Percentiles rank a stretch among this genome's conserved stretches.
phyloP scores from a whole-genome alignment of 1,284 basidiomycete species.

The Porodaedalea pini region DNA sequence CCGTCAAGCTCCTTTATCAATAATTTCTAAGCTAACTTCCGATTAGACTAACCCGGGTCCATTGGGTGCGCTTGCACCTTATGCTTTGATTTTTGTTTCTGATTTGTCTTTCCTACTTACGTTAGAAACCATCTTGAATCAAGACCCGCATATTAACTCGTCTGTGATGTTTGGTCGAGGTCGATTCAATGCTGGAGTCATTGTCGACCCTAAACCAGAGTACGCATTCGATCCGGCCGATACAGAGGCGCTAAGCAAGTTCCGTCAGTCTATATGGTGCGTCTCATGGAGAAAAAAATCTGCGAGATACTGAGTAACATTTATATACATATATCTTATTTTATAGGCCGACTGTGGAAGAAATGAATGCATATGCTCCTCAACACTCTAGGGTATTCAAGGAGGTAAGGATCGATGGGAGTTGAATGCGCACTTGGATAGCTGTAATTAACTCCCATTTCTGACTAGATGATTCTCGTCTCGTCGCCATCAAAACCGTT shows the following conservation, averaged over 20 bases:
- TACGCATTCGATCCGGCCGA: conserved; percentile 3
- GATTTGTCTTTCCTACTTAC: not conserved
- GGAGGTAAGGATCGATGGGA: conserved; percentile 17
- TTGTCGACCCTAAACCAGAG: conserved; percentile 36
- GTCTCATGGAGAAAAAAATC: no score
- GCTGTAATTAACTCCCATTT: no score
- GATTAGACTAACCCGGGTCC: conserved; percentile 40
- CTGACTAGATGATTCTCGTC: conserved; percentile 17
- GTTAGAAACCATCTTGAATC: conserved; percentile 37
- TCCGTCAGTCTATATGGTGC: conserved; percentile 12
- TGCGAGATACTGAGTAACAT: not conserved
- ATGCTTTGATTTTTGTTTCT: not conserved
- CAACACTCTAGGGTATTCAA: conserved; percentile 31
- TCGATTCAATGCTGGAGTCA: conserved; percentile 39
- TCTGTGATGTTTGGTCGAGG: conserved; percentile 41
- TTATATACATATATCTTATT: not conserved
- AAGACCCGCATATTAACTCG: conserved; percentile 32
- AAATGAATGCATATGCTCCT: conserved; percentile 29
- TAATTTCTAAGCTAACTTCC: not conserved
- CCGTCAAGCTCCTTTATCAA: not conserved
- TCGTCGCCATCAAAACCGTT: conserved; percentile 17
- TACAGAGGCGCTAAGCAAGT: conserved; percentile 1
- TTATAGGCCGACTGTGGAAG: conserved; percentile 26
- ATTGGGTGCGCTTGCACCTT: conserved; percentile 36
- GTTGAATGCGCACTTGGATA: not conserved